Evolutionary conservation across 1,284 basidiomycete genomes (phyloP).

Genomic region (Ceratobasidium sp.): DNA sequence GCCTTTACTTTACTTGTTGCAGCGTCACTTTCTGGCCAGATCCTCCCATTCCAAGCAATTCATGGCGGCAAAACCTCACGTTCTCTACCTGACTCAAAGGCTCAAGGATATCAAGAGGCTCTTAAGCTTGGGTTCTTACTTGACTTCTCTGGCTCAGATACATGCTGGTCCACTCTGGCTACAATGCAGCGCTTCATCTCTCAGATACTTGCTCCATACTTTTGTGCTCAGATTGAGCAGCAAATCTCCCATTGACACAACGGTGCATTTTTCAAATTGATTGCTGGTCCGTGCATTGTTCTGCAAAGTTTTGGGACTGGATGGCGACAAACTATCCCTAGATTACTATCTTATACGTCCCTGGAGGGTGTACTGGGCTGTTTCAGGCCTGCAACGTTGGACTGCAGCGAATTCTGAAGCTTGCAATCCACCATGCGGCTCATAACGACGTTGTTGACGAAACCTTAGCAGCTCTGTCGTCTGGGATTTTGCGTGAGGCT

Average conservation of each 20-base stretch:
- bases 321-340: constrained; percentile 48
- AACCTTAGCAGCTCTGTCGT: constrained; percentile 11
- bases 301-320: constrained; percentile 52
- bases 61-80: constrained; percentile 2
- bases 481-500: too few species aligned
- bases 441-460: constrained; percentile 52
- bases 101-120: not conserved
- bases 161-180: constrained; percentile 5
- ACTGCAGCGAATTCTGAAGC: constrained; percentile 52
- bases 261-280: constrained; percentile 53
- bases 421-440: constrained; percentile 49
- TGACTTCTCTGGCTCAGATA: not conserved
- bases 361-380: constrained; percentile 47
- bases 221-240: not conserved
- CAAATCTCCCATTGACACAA: constrained; percentile 2
- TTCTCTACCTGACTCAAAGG: not conserved
- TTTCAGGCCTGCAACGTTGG: constrained; percentile 53
- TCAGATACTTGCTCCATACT: constrained; percentile 10
- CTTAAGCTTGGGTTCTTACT: constrained; percentile 6
- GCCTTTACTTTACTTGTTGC: constrained; percentile 6
- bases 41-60: not conserved
- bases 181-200: constrained; percentile 3
- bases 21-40: not conserved
- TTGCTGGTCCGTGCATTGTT: constrained; percentile 56
- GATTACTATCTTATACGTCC: constrained; percentile 48